A percentile compares a stretch with the other conserved stretches of the same genome.
These are phyloP conservation scores for Ophiocordyceps unilateralis DNA, from an alignment of 2,329 filamentous ascomycete species.

Conservation along the genomic window DNA sequence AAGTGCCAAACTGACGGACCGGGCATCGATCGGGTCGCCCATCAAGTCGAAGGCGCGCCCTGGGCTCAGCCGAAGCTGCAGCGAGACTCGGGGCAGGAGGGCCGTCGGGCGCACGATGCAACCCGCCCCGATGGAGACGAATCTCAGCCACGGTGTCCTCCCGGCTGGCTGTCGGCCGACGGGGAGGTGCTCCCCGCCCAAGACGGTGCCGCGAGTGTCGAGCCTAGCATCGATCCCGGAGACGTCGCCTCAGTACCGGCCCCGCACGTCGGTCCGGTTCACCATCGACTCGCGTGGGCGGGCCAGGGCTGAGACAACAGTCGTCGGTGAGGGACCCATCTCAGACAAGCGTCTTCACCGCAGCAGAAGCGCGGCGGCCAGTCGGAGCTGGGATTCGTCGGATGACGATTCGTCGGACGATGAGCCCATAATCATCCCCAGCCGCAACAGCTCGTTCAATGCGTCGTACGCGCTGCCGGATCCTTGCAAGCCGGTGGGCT, in stretches of 20 bases:
- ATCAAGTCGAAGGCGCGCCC: conserved; percentile 28
- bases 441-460: conserved; percentile 34
- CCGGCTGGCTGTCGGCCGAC: conserved; percentile 18
- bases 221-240: conserved; percentile 43
- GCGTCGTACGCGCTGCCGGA: conserved; percentile 40
- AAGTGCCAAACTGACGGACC: conserved; percentile 23
- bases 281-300: conserved; percentile 45
- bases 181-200: conserved; percentile 35
- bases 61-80: conserved; percentile 35
- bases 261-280: conserved; percentile 41
- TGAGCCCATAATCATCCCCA: conserved; percentile 47
- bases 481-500: conserved; percentile 29
- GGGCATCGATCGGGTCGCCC: conserved; percentile 29
- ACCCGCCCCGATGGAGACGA: neutral
- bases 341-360: conserved; percentile 9
- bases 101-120: conserved; percentile 12
- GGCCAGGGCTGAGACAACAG: conserved; percentile 35
- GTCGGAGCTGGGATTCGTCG: conserved; percentile 26
- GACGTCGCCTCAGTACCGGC: conserved; percentile 21
- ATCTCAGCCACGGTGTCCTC: neutral
- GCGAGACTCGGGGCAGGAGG: conserved; percentile 33
- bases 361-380: conserved; percentile 13
- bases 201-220: conserved; percentile 30
- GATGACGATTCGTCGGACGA: conserved; percentile 44
- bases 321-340: conserved; percentile 18